phyloP scores from a whole-genome alignment of 1,139 yeast species.

The Geotrichum australiense region DNA sequence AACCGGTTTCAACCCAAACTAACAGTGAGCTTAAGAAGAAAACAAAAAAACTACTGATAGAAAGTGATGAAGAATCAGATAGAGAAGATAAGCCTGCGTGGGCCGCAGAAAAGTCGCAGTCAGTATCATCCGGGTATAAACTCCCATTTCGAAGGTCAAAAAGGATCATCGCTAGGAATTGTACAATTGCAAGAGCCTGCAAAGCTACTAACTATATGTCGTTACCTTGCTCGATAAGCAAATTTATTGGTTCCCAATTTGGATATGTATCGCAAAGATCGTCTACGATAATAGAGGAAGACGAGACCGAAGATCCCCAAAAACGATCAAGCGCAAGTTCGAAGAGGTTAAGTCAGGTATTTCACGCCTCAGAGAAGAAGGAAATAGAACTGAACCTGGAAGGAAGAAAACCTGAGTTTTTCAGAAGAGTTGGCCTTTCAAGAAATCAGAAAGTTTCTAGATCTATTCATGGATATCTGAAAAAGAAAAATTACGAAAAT shows the following conservation, averaged over 20 bases:
- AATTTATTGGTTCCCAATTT: neutral
- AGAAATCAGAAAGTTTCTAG: slow-evolving; percentile 7
- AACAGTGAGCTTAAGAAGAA: no score
- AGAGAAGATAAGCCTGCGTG: no score
- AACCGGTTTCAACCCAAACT: no score
- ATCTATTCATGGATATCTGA: slow-evolving; percentile 14
- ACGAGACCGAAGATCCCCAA: neutral
- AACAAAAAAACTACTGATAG: no score
- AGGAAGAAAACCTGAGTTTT: no score
- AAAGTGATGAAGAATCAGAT: no score
- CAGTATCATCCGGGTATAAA: no score
- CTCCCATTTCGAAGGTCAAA: no score
- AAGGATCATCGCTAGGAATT: neutral
- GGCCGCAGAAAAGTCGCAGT: no score
- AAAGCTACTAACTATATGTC: slow-evolving; percentile 5
- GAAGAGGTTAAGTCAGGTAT: neutral
- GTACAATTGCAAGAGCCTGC: slow-evolving; percentile 3
- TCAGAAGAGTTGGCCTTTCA: slow-evolving; percentile 16
- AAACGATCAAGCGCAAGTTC: neutral
- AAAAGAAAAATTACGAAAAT: slow-evolving; percentile 7
- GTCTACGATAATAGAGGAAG: neutral
- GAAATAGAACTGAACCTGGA: no score
- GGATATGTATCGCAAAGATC: neutral
- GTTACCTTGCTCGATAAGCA: slow-evolving; percentile 1
- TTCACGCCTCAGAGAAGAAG: no score